Evolutionary conservation across 306 rosid genomes (phyloP), one percentile per base, ranked within the genome.

Genomic region (Corylus americana): DNA sequence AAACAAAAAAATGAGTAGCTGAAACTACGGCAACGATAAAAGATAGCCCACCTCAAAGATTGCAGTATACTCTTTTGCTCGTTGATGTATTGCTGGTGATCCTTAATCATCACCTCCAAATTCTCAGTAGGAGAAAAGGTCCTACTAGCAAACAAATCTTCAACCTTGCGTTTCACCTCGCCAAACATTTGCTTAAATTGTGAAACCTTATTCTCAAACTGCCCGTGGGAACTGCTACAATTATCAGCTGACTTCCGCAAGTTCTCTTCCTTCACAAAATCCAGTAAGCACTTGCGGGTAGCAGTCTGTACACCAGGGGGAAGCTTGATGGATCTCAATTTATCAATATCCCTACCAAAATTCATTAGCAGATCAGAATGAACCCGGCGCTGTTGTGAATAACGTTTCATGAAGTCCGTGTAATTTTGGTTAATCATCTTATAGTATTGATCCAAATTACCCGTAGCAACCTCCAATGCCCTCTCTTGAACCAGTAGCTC

Each of bases 11-110:
- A 53, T 14, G 57, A 62, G 58, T 5, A 77, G 3, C 2, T 39
- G n/a, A 55, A 72, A 78, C 57, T 25, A 77, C 55, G 71, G 55
- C 59, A 54, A 70, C 71, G 49, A 61, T 45, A 12, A 70, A 75
- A 53, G 20, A 49, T 76, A 84, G 70, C 97, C 51, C 85, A 96
- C 99, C 98, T 93, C 87, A 96, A 88, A 50, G 99, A 93, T 89
- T 90, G 98, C 97, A 96, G 86, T 78, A 96, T 96, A 82, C 89
- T 96, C 88, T 87, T 91, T 63, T 96, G 99, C 75, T 93, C 99
- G 59, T 70, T 84, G 77, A 90, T 74, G 79, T 27, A 78, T 82
- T 72, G 87, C 83, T 84, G 97, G 72, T 89, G 89, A 57, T 96
- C 97, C 84, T 86, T 89, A 50, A 93, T 85, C 50, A 84, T 71